Evolutionary conservation across 2,329 filamentous ascomycete species (phyloP), one percentile per base, ranked within the genome.

Genomic region (Laburnicola sp.): DNA sequence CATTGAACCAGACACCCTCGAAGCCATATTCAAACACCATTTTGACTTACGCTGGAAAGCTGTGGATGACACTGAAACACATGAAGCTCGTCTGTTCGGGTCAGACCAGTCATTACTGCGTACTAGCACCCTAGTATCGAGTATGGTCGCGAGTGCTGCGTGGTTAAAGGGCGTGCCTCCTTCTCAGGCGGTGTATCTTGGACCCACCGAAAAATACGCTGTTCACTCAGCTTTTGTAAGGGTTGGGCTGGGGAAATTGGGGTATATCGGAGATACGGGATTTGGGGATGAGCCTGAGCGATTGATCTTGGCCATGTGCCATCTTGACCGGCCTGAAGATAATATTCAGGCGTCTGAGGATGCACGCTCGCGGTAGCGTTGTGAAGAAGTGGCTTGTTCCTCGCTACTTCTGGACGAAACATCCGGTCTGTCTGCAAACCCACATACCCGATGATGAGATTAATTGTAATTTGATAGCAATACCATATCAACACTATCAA

Each of bases 221-320:
- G 51, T 53, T 6, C 66, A 62, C 43, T 60, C 62, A 10, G 59
- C 65, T 3, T 63, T 56, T 35, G 54, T 43, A 31, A 54, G 58
- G 32, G 55, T 66, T 21, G 64, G 59, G 10, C 45, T 60, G 6
- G 64, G 64, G 3, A 64, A 59, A 45, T 34, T 66, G 10, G 64
- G 65, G 1, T 66, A 60, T 45, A 54, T 68, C 54, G 64, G 64
- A n/a, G 63, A 67, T 30, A 44, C 57, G 9, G 60, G 61, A 25
- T 60, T 56, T 32, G 56, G 52, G 7, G 63, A 65, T 31, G 61
- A 61, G 42, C 48, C 58, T 1, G 61, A 66, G 42, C 40, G 54
- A 16, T 26, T 65, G 23, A 60, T 66, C 8, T 32, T 69, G 25
- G 59, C 62, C 6, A 69, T 69, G 65, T 65, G 62, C 34, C 58